Evolutionary conservation across 257 asterid species (phyloP), one percentile per base, ranked within the genome.

Genomic region (Ophiorrhiza pumila): DNA sequence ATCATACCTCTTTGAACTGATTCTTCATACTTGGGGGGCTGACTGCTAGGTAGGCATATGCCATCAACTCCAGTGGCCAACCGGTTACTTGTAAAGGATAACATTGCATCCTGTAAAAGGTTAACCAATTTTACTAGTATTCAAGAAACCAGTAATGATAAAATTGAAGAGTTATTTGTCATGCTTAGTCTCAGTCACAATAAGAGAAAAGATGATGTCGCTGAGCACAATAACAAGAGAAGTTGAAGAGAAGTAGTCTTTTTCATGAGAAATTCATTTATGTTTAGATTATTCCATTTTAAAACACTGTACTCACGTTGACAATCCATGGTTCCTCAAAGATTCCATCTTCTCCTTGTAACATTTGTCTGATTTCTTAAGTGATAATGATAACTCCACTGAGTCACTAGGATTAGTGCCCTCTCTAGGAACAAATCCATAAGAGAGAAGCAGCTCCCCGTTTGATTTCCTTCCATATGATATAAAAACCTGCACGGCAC

Each of bases 391-490:
- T 76, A 93, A 60, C 86, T 91, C 98, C 47, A 85, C 97, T 0
- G 96, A 88, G 69, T 93, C 98, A 42, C 85, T 80, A 32, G 98
- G 94, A 74, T 93, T 93, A 62, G 98, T 88, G 82, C 98, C 98
- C 82, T 93, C 98, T 66, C 90, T 85, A 34, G 98, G 98, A 80
- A 93, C 98, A 80, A 93, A 93, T 77, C 98, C 98, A 69, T 93
- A 93, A 2, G 98, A 93, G 73, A 93, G 97, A 83, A 93, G 78
- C 66, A 93, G 85, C 86, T 91, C 98, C 65, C 98, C 97, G 23
- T 93, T 93, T 23, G 98, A 89, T 83, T 93, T 91, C 84, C 77
- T 85, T 59, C 97, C 98, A 66, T 93, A 93, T 57, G 96, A 93
- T 82, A 93, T 93, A 81, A 91, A 93, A 64, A 93, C 96, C 98